These are phyloP conservation scores for Glarea lozoyensis DNA, from an alignment of 495 filamentous ascomycete species.

Conservation along the genomic window DNA sequence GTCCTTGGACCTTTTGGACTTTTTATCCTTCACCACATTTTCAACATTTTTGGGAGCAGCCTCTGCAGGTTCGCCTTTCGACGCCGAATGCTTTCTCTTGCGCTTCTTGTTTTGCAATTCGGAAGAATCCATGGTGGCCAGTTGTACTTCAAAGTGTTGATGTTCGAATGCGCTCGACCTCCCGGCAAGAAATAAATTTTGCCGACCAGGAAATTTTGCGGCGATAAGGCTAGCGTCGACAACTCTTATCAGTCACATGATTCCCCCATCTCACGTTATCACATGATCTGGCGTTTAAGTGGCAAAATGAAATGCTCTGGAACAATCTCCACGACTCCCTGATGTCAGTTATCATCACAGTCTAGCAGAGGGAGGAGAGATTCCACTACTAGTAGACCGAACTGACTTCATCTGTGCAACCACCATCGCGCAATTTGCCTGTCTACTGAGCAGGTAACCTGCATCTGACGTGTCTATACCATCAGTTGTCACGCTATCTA, in stretches of 20 bases:
- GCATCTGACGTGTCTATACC: too few species aligned
- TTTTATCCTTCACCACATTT: background rate
- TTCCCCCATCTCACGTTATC: background rate
- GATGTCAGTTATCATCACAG: too few species aligned
- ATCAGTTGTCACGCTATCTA: too few species aligned
- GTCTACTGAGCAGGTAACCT: too few species aligned
- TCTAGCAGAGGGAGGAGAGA: too few species aligned
- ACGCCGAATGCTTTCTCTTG: slow-evolving; percentile 21
- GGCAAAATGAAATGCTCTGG: too few species aligned
- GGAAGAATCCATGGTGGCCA: slow-evolving; percentile 19
- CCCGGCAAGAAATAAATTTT: background rate
- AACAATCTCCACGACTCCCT: too few species aligned
- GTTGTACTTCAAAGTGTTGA: background rate
- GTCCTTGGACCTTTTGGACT: slow-evolving; percentile 13
- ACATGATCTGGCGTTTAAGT: background rate
- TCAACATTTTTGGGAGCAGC: background rate
- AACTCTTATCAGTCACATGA: slow-evolving; percentile 11
- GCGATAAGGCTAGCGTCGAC: slow-evolving; percentile 10
- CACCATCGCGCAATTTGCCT: too few species aligned
- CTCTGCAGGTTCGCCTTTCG: slow-evolving; percentile 9
- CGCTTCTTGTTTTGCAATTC: slow-evolving; percentile 23
- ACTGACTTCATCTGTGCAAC: too few species aligned
- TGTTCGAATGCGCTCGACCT: background rate
- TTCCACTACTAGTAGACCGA: too few species aligned
- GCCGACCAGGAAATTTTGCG: slow-evolving; percentile 4